Evolutionary conservation across 192 early-diverging fungal genomes (phyloP).

Genomic region (Backusella luteola): DNA sequence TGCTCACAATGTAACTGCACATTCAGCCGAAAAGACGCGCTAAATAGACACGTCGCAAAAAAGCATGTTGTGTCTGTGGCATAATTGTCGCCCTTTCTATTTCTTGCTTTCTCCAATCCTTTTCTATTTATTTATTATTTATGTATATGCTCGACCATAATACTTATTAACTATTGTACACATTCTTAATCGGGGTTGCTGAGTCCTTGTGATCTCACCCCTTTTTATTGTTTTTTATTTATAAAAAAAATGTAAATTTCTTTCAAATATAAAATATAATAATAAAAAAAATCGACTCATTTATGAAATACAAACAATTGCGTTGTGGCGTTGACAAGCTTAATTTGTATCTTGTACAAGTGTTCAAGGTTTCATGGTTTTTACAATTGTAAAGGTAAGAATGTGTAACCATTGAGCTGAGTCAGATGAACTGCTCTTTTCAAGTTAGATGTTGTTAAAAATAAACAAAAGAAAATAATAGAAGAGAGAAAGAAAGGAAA

Average conservation of each 20-base stretch:
- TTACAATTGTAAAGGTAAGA: background rate
- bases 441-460: background rate
- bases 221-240: constrained; percentile 4
- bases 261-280: background rate
- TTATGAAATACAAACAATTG: background rate
- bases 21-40: constrained; percentile 70
- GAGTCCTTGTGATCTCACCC: background rate
- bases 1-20: constrained; percentile 52
- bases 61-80: background rate
- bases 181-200: background rate
- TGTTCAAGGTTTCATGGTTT: background rate
- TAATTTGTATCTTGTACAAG: background rate
- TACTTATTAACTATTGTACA: background rate
- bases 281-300: background rate
- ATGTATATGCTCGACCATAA: background rate
- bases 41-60: constrained; percentile 48
- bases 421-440: constrained; percentile 1
- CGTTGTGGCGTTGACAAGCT: background rate
- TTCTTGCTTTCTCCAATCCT: background rate
- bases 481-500: background rate
- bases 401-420: background rate
- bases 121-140: background rate
- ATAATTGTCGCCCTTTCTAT: background rate
- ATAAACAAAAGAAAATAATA: background rate
- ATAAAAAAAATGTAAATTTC: constrained; percentile 6